Conservation (phyloP, 2,329 filamentous ascomycete species). For the Verticillium nonalfalfae region DNA sequence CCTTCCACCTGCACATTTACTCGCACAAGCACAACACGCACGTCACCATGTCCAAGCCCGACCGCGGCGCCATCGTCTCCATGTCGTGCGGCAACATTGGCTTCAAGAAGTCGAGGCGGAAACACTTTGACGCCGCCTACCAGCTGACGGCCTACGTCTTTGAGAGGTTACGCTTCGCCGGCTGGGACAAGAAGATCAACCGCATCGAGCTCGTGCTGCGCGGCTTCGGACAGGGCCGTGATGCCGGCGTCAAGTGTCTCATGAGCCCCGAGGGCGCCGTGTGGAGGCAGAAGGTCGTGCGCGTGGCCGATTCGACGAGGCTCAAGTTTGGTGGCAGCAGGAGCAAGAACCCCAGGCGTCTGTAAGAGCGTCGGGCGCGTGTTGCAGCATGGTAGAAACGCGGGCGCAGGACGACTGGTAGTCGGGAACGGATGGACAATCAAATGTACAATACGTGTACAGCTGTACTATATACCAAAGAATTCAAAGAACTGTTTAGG, state of each 20-base stretch:
- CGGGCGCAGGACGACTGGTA: neutral
- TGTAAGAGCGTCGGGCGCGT: conserved; percentile 32
- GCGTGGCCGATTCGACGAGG: conserved; percentile 79
- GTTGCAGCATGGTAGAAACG: neutral
- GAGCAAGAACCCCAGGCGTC: conserved; percentile 75
- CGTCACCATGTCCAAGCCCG: conserved; percentile 80
- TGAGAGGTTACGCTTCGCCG: conserved; percentile 75
- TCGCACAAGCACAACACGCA: conserved; percentile 92
- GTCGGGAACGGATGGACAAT: neutral
- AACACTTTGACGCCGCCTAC: conserved; percentile 85
- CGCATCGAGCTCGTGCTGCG: conserved; percentile 74
- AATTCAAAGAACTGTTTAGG: neutral
- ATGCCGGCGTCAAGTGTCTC: conserved; percentile 84
- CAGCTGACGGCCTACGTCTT: conserved; percentile 82
- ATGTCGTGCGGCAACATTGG: conserved; percentile 82
- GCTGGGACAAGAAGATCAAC: conserved; percentile 68
- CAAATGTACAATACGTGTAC: conserved; percentile 27
- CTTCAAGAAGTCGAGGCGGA: conserved; percentile 76
- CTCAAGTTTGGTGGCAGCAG: conserved; percentile 95
- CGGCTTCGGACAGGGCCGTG: conserved; percentile 80
- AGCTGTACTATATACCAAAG: conserved; percentile 23
- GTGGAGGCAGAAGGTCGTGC: conserved; percentile 67
- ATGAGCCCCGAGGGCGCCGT: conserved; percentile 77
- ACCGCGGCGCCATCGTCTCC: conserved; percentile 71
- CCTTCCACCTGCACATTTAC: conserved; percentile 84